Evolutionary conservation across 768 basidiomycete species (phyloP), one percentile per base, ranked within the genome.

Genomic region (Brasilioporus rufonigricans): DNA sequence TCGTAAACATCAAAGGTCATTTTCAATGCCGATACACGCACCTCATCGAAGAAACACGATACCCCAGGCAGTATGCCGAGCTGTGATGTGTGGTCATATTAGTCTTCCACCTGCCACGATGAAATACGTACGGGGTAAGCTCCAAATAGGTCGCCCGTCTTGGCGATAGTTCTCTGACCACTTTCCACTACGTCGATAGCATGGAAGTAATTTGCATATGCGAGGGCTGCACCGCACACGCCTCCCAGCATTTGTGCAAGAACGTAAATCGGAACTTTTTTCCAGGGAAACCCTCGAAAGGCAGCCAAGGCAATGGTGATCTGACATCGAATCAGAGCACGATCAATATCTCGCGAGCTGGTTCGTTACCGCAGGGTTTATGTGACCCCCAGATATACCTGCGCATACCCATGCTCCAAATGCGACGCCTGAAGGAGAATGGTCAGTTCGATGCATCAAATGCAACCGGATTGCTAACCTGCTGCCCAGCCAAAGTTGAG

Each of bases 241-340:
- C 71, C 84, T 14, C 85, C 84, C 40, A 85, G 61, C 29, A 84
- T 46, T 65, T 87, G 86, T 1, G 82, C 77, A 39, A 81, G 62
- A 43, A 85, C 78, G 67, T 82, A 88, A 23, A 71, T 76, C 1
- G 89, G 88, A 1, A 89, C 89, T 71, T 91, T 91, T 60, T 76
- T 77, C 84, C 84, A 86, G 0, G 89, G 86, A 69, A 91, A 89
- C 24, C 80, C 81, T 57, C 87, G 80, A 69, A 83, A 87, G 1
- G 79, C 71, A 12, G 85, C 85, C 24, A 87, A 66, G 14, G 81
- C 76, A 39, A 91, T 64, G 5, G 89, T 91, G 29, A 89, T 73
- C 82, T 84, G 31, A 23, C 45, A 19, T 9, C 13, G 29, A 31
- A 47, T 39, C 29, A 46, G 44, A 43, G 31, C 5, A 12, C 14